Evolutionary conservation across 1,284 basidiomycete species (phyloP).

Genomic region (Pseudozyma pruni): DNA sequence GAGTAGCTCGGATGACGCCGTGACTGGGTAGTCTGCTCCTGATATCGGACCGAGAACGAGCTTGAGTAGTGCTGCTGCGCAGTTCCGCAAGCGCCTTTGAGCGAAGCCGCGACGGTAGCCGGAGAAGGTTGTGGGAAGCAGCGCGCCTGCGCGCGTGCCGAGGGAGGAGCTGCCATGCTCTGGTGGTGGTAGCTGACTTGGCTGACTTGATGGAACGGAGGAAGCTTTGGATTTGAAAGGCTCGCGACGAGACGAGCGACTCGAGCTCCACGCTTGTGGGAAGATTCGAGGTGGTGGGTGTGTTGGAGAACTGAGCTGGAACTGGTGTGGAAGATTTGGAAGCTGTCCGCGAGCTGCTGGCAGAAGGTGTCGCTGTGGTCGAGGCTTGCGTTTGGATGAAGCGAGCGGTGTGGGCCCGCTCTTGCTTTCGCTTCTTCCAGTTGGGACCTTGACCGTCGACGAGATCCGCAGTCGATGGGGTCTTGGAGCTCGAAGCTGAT

Average conservation of each 20-base stretch:
- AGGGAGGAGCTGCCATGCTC: constrained; percentile 67
- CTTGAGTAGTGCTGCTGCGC: constrained; percentile 58
- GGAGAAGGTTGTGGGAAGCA: constrained; percentile 65
- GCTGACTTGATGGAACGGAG: constrained; percentile 43
- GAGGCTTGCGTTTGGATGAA: constrained; percentile 33
- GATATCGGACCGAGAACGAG: constrained; percentile 49
- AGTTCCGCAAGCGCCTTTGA: constrained; percentile 60
- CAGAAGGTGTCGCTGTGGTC: constrained; percentile 6
- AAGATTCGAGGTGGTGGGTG: constrained; percentile 14
- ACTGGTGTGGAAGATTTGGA: constrained; percentile 20
- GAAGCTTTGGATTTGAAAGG: constrained; percentile 53
- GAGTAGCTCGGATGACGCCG: constrained; percentile 40
- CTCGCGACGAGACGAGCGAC: constrained; percentile 38
- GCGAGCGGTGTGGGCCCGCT: constrained; percentile 36
- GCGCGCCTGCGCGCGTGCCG: constrained; percentile 60
- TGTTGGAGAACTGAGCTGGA: constrained; percentile 1
- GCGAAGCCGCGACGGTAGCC: constrained; percentile 59
- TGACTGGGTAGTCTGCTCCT: constrained; percentile 50
- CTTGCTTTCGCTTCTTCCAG: constrained; percentile 52
- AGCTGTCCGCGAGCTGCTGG: constrained; percentile 27
- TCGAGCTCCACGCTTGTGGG: constrained; percentile 47
- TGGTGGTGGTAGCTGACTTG: constrained; percentile 48
- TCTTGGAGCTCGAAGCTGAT: constrained; percentile 8
- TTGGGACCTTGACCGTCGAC: constrained; percentile 13
- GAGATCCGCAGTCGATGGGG: constrained; percentile 2